Base-by-base conservation (phyloP, 257 asterid genomes). In the Gardenia jasminoides region DNA sequence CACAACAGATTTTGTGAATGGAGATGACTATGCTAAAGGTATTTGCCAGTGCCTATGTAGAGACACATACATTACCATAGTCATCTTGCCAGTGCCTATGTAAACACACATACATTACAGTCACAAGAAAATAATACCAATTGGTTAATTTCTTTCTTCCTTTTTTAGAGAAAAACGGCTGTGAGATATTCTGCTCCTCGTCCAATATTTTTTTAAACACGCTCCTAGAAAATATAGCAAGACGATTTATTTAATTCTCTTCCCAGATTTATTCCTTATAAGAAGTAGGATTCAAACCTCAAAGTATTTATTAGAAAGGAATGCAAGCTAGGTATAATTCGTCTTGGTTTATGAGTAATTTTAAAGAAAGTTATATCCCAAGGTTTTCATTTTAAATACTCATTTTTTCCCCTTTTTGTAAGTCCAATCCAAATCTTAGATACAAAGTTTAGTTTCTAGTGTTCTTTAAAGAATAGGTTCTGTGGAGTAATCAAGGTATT, bases 1-100 rank as follows among this genome's bases (percentile, higher is more conserved):
- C 75, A 70, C 59, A 31, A 33, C 1, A 67, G n/a, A 15, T 44
- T n/a, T 62, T 62, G 59, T 24, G 59, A 70, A 46, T 70, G 75
- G 75, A 70, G 58, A 59, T 46, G 75, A 70, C 75, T 70, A 46
- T 46, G 59, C 59, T 9, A 36, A 70, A n/a, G 48, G 24, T 1
- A n/a, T 65, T 28, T 28, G 70, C 70, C 43, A 3, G 33, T 67
- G 10, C 74, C 24, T 8, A 20, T 24, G 73, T 17, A 43, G 4
- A 68, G n/a, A 36, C n/a, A 41, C 54, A 62, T 19, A 9, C 11
- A 26, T 62, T 61, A 61, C 15, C n/a, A n/a, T n/a, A 61, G 31
- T 28, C 72, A 31, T n/a, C n/a, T 28, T 28, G 70, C 70, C 43
- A 3, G 33, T 67, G 10, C 74, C 24, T 8, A 20, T 24, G 73